phyloP scores from a whole-genome alignment of 352 stramenopile species.

The Thalassiosira livingstoniorum region DNA sequence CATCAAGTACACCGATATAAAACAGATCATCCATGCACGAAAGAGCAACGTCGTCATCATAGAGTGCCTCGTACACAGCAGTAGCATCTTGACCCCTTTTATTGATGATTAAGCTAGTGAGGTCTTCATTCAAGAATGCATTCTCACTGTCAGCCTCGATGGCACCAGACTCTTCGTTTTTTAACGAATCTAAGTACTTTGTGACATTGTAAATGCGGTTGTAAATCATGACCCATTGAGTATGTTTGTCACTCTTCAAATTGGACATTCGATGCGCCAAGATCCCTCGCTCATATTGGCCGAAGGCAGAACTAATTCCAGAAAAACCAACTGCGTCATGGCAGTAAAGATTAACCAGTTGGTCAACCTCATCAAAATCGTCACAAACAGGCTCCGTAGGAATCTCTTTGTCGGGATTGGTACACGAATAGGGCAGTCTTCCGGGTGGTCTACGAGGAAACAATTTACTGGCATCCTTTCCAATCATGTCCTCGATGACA shows the following conservation, averaged over 20 bases:
- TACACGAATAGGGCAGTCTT: conserved; percentile 52
- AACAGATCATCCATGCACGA: conserved; percentile 70
- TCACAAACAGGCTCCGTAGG: conserved; percentile 49
- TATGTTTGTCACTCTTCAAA: conserved; percentile 44
- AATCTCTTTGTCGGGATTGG: conserved; percentile 59
- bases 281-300: conserved; percentile 50
- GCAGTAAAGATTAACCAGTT: conserved; percentile 59
- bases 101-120: conserved; percentile 72
- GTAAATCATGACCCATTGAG: conserved; percentile 62
- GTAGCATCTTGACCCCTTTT: conserved; percentile 61
- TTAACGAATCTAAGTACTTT: conserved; percentile 57
- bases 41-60: conserved; percentile 58
- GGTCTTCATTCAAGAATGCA: conserved; percentile 57
- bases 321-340: conserved; percentile 46
- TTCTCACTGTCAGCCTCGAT: conserved; percentile 39
- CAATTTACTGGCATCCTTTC: conserved; percentile 60
- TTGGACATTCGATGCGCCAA: conserved; percentile 39
- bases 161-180: conserved; percentile 3
- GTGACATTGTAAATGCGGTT: conserved; percentile 71
- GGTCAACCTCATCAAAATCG: conserved; percentile 54
- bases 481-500: conserved; percentile 49
- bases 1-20: conserved; percentile 60
- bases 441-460: conserved; percentile 60
- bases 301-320: conserved; percentile 46
- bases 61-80: conserved; percentile 66